Conservation (phyloP, 1,284 basidiomycete species). For the Cystobasidiaceae sp. region DNA sequence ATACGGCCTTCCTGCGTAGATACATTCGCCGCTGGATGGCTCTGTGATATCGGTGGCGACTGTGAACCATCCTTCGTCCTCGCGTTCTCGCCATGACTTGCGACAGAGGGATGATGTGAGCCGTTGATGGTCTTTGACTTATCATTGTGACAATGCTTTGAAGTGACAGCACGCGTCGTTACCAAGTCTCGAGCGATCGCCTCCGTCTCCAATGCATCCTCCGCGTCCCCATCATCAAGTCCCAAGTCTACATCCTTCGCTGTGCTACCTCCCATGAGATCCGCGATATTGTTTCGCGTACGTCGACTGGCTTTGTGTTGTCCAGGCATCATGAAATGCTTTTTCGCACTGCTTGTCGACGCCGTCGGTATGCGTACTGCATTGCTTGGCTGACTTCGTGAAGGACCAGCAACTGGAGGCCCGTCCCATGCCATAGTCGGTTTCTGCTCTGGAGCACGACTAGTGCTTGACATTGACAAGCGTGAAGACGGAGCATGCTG, state of each 20-base stretch:
- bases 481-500: too few relatives aligned
- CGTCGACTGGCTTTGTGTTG: not conserved
- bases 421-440: too few relatives aligned
- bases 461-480: too few relatives aligned
- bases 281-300: not conserved
- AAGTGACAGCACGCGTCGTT: too few relatives aligned
- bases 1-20: not conserved
- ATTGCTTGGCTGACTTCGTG: not conserved
- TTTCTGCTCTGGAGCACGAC: too few relatives aligned
- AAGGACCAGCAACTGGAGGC: not conserved
- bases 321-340: slow-evolving; percentile 19
- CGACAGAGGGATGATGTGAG: too few relatives aligned
- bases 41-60: not conserved
- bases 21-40: not conserved
- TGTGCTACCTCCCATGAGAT: not conserved
- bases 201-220: not conserved
- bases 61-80: not conserved
- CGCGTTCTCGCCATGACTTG: not conserved
- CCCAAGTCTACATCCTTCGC: not conserved
- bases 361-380: not conserved
- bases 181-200: not conserved
- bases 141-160: too few relatives aligned
- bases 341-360: slow-evolving; percentile 1
- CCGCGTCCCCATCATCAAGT: slow-evolving; percentile 5
- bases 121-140: not conserved